Evolutionary conservation across 306 rosid species (phyloP).

Genomic region (Sesbania bispinosa): DNA sequence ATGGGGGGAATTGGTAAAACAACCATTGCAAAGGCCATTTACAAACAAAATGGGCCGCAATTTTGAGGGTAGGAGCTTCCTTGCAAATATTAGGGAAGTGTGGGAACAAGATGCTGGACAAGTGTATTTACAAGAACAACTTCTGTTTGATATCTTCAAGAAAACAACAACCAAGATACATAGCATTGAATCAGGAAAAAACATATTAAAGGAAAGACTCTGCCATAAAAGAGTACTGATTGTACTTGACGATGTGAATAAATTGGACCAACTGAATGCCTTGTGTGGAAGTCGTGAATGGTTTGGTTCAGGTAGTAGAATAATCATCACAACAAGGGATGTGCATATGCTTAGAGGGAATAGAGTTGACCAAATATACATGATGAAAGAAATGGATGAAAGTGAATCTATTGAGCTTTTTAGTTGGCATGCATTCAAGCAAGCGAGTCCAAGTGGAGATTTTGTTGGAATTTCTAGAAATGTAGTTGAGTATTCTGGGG

Average conservation of each 20-base stretch:
- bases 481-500: neutral
- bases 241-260: constrained; percentile 22
- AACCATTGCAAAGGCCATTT: constrained; percentile 23
- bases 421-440: constrained; percentile 31
- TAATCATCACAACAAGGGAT: constrained; percentile 23
- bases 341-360: neutral
- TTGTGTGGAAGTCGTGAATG: constrained; percentile 11
- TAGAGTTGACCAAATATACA: neutral
- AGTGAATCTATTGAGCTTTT: constrained; percentile 22
- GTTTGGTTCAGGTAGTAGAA: constrained; percentile 9
- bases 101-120: neutral
- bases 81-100: neutral
- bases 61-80: neutral
- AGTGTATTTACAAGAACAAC: neutral
- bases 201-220: neutral
- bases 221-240: neutral
- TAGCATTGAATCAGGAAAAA: neutral
- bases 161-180: neutral
- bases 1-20: constrained; percentile 28
- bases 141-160: neutral
- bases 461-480: neutral
- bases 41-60: neutral
- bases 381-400: neutral
- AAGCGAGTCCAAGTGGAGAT: neutral
- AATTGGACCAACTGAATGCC: neutral